These are phyloP conservation scores for Phoenix dactylifera DNA, from an alignment of 176 grass and related monocot species.

Conservation along the genomic window DNA sequence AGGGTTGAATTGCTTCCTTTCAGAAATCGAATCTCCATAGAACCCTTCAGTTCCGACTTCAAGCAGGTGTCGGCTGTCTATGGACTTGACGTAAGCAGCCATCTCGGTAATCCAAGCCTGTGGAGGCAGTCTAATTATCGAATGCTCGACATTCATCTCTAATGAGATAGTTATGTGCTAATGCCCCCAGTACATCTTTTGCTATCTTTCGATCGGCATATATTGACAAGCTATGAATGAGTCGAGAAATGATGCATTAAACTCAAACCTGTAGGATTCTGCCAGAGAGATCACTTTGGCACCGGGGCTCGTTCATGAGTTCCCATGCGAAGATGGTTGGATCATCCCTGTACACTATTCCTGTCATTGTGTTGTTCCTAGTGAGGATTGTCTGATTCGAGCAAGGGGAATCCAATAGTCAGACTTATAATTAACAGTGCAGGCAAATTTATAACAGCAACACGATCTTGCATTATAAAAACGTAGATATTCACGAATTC, in stretches of 20 bases:
- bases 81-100: slow-evolving; percentile 50
- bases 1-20: slow-evolving; percentile 48
- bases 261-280: slow-evolving; percentile 23
- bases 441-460: too few species aligned
- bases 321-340: slow-evolving; percentile 78
- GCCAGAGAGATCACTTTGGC: slow-evolving; percentile 44
- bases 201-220: not conserved
- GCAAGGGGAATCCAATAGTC: not conserved
- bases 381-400: slow-evolving; percentile 40
- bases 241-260: not conserved
- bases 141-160: too few species aligned
- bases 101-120: slow-evolving; percentile 83
- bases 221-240: not conserved
- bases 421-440: too few species aligned
- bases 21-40: slow-evolving; percentile 52
- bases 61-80: slow-evolving; percentile 58
- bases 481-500: too few species aligned
- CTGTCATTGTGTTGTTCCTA: slow-evolving; percentile 60
- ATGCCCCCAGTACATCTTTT: too few species aligned
- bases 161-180: not conserved
- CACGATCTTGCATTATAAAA: too few species aligned
- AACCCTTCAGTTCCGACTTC: slow-evolving; percentile 72
- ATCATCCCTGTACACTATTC: slow-evolving; percentile 59
- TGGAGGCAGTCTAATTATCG: not conserved
- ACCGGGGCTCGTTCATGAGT: slow-evolving; percentile 83